Percentiles rank a stretch among this genome's conserved stretches.
These are phyloP conservation scores for Dothidotthia symphoricarpi DNA, from an alignment of 2,329 filamentous ascomycete genomes.

Conservation along the genomic window DNA sequence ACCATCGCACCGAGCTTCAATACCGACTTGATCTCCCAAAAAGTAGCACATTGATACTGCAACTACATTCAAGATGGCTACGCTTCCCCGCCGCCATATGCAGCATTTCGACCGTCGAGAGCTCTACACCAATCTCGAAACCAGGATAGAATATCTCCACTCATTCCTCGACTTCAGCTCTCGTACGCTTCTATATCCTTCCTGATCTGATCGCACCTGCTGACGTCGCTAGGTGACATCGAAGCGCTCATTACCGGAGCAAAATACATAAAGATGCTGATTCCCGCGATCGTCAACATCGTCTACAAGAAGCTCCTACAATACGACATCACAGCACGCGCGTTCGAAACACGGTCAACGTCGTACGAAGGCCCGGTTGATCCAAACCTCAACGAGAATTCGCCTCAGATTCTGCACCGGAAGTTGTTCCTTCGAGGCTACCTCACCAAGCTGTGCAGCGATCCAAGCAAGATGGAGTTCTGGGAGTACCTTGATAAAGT, in stretches of 20 bases:
- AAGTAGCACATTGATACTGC: too few species aligned
- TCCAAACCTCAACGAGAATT: conserved; percentile 62
- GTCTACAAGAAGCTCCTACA: conserved; percentile 79
- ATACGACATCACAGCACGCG: conserved; percentile 78
- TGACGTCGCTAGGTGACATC: conserved; percentile 57
- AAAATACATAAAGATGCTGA: conserved; percentile 78
- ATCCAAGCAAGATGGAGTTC: conserved; percentile 72
- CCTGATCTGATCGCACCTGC: not conserved
- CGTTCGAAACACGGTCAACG: conserved; percentile 62
- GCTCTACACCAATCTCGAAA: conserved; percentile 68
- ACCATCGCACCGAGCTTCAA: not conserved
- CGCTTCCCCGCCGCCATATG: conserved; percentile 34
- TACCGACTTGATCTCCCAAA: too few species aligned
- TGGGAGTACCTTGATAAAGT: conserved; percentile 86
- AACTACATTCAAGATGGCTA: conserved; percentile 19
- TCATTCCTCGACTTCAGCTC: conserved; percentile 73
- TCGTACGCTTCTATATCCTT: conserved; percentile 50
- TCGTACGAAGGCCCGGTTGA: conserved; percentile 68
- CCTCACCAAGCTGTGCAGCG: conserved; percentile 69
- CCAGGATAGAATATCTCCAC: conserved; percentile 69
- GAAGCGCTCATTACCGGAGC: conserved; percentile 66
- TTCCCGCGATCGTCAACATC: conserved; percentile 79
- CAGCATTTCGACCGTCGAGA: conserved; percentile 68
- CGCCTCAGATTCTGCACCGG: conserved; percentile 71
- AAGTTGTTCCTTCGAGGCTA: conserved; percentile 79